Percentiles rank a stretch among this genome's conserved stretches.
Conservation (phyloP, 352 stramenopile species). For the Pythium aphanidermatum region DNA sequence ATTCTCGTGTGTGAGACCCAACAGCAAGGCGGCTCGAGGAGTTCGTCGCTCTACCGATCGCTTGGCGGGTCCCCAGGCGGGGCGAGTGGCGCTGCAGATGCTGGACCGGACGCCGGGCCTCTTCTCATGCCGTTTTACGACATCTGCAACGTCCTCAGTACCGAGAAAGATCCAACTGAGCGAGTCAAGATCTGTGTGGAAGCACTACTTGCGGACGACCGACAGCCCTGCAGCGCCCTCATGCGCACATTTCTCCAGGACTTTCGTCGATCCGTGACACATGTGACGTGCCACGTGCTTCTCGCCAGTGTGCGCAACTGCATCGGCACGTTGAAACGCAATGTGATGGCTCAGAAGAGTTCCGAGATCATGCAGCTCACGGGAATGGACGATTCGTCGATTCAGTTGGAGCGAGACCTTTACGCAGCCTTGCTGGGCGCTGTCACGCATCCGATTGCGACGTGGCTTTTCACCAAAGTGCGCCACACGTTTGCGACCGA, state of each 20-base stretch:
- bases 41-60: constrained; percentile 14
- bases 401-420: constrained; percentile 14
- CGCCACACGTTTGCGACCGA: constrained; percentile 13
- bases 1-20: constrained; percentile 12
- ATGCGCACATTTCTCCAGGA: constrained; percentile 19
- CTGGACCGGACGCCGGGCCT: neutral
- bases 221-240: neutral
- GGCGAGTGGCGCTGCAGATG: neutral
- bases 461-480: constrained; percentile 20
- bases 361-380: constrained; percentile 22
- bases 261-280: constrained; percentile 12
- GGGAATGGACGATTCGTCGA: constrained; percentile 12
- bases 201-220: constrained; percentile 16
- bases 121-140: constrained; percentile 15
- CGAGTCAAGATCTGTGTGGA: constrained; percentile 17
- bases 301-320: constrained; percentile 7
- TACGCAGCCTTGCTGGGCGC: constrained; percentile 10
- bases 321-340: constrained; percentile 9
- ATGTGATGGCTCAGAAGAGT: constrained; percentile 12
- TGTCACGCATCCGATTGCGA: constrained; percentile 11
- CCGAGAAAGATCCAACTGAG: constrained; percentile 3
- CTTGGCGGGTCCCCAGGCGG: constrained; percentile 1
- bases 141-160: constrained; percentile 16
- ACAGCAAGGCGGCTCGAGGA: constrained; percentile 10
- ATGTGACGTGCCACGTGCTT: constrained; percentile 13